Percentiles rank a stretch among this genome's conserved stretches.
Conservation (phyloP, 1,139 yeast genomes). For the Yueomyces sp. region DNA sequence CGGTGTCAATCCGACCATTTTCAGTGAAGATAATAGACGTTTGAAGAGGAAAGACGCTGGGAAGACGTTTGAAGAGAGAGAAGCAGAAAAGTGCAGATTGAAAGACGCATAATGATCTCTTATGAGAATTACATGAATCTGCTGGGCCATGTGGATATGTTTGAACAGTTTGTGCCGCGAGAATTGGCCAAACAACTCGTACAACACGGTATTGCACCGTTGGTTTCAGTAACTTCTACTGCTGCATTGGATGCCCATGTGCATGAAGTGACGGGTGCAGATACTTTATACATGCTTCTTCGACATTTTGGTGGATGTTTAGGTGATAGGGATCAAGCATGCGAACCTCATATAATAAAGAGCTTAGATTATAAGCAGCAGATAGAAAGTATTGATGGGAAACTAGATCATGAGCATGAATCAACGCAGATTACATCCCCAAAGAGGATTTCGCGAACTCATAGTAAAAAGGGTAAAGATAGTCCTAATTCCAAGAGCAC, state of each 20-base stretch:
- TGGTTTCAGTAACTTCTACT: slow-evolving; percentile 22
- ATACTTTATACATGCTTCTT: slow-evolving; percentile 20
- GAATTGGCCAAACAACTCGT: slow-evolving; percentile 23
- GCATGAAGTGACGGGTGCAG: slow-evolving; percentile 14
- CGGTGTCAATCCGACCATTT: too few species aligned
- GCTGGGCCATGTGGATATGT: slow-evolving; percentile 16
- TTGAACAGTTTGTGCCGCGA: slow-evolving; percentile 17
- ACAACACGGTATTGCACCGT: slow-evolving; percentile 23
- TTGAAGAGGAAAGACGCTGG: too few species aligned
- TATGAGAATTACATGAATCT: slow-evolving; percentile 24
- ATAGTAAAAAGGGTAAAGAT: too few species aligned
- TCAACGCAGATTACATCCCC: background rate
- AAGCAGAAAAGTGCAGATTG: slow-evolving; percentile 1
- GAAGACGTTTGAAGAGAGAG: background rate
- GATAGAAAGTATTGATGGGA: background rate
- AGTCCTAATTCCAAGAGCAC: background rate
- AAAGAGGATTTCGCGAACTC: background rate
- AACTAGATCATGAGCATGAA: background rate
- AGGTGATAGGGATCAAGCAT: slow-evolving; percentile 24
- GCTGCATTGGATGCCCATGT: slow-evolving; percentile 18
- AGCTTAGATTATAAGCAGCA: too few species aligned
- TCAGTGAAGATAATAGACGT: too few species aligned
- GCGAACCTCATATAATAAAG: slow-evolving; percentile 6
- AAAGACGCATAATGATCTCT: slow-evolving; percentile 7
- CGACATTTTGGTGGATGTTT: slow-evolving; percentile 24